phyloP scores from a whole-genome alignment of 805 yeast genomes.

The Lachancea thermotolerans region DNA sequence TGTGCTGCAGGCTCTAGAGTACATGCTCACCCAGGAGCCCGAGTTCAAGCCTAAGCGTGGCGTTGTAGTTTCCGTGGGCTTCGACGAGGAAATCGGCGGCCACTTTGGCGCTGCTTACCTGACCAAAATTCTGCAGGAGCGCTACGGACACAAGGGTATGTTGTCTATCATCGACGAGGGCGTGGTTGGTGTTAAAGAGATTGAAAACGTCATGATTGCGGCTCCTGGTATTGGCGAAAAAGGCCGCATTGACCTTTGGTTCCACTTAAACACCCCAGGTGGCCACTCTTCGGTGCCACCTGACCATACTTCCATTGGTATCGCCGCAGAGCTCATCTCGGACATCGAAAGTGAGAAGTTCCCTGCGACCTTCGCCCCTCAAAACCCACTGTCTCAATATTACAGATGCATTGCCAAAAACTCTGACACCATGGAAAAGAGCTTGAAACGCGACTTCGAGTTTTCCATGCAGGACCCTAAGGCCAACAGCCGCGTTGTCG shows the following conservation, averaged over 20 bases:
- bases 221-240: constrained; percentile 51
- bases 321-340: constrained; percentile 49
- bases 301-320: constrained; percentile 69
- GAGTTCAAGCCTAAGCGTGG: constrained; percentile 51
- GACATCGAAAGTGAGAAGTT: constrained; percentile 48
- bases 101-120: constrained; percentile 51
- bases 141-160: constrained; percentile 53
- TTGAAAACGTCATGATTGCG: constrained; percentile 41
- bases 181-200: constrained; percentile 32
- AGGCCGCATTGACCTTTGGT: constrained; percentile 43
- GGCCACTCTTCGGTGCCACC: constrained; percentile 57
- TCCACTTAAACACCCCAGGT: constrained; percentile 38
- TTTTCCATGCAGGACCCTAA: constrained; percentile 12
- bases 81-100: constrained; percentile 72
- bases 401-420: constrained; percentile 57
- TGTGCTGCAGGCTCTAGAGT: constrained; percentile 53
- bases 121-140: constrained; percentile 38
- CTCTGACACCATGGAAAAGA: constrained; percentile 11
- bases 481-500: constrained; percentile 11
- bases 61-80: constrained; percentile 58
- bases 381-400: constrained; percentile 51
- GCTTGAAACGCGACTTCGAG: constrained; percentile 11
- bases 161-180: constrained; percentile 65
- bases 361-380: constrained; percentile 37
- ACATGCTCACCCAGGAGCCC: constrained; percentile 35